Conservation (phyloP, 1,284 basidiomycete species). For the Malassezia japonica region DNA sequence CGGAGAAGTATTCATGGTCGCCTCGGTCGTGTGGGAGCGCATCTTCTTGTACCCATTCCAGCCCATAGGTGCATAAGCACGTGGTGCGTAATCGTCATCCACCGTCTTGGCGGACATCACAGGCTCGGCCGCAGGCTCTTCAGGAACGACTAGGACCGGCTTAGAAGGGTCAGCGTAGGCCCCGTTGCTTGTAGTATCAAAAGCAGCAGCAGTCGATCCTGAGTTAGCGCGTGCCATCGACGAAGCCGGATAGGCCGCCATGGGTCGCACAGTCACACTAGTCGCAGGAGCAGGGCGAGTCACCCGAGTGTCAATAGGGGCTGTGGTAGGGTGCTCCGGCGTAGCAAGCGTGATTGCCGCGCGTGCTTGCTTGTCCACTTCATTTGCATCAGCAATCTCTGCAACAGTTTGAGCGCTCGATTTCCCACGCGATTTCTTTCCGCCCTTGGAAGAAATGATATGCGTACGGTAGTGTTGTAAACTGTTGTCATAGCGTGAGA, state of each 20-base stretch:
- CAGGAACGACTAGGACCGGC: too few species aligned
- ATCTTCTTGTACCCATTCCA: background rate
- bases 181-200: too few species aligned
- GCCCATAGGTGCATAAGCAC: background rate
- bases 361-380: background rate
- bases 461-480: constrained; percentile 47
- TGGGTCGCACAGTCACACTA: too few species aligned
- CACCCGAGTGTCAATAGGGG: too few species aligned
- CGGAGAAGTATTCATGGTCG: background rate
- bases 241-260: too few species aligned
- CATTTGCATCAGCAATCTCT: background rate
- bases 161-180: too few species aligned
- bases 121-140: too few species aligned
- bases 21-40: background rate
- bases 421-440: constrained; percentile 9
- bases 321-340: too few species aligned
- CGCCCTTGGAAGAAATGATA: constrained; percentile 37
- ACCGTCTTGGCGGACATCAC: background rate
- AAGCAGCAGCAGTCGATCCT: too few species aligned
- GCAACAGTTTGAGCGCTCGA: background rate
- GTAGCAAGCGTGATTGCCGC: too few species aligned
- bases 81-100: background rate
- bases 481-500: constrained; percentile 47
- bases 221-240: too few species aligned
- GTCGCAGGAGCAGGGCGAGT: too few species aligned